Evolutionary conservation across 768 basidiomycete genomes (phyloP), one percentile per base, ranked within the genome.

Genomic region (Pulveroboletus sp.): DNA sequence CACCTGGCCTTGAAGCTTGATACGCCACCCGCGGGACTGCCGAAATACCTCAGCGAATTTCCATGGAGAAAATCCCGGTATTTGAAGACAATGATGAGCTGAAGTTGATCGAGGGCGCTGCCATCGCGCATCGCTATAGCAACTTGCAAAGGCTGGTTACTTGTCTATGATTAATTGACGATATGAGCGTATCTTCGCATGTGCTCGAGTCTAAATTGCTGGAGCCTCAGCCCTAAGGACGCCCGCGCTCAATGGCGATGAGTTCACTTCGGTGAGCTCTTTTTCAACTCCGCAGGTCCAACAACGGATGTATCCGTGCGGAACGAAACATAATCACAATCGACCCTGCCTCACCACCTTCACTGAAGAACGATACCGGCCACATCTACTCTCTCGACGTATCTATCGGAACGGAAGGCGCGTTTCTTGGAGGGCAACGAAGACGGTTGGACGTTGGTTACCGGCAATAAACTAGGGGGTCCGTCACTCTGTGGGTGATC

Each of bases 211-310:
- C 61, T 22, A 55, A 55, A 26, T 51, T 66, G 35, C 57, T 66
- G n/a, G 61, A 62, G n/a, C n/a, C n/a, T n/a, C n/a, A n/a, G n/a
- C n/a, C n/a, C n/a, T 27, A 62, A 60, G 24, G 41, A 54, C 9
- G 43, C 32, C 62, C 19, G 63, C 62, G 3, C 62, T 66, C 27
- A 52, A 65, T 1, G 66, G 63, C 66, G 68, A 31, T 66, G 65
- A 66, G 50, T 66, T 16, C 65, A 66, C 26, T 66, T 66, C 38
- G 59, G 51, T 9, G 65, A 67, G n/a, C n/a, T n/a, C n/a, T n/a
- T n/a, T n/a, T n/a, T n/a, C n/a, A n/a, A n/a, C n/a, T n/a, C n/a
- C n/a, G n/a, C n/a, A n/a, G n/a, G n/a, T n/a, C n/a, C n/a, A n/a
- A n/a, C n/a, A n/a, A n/a, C n/a, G n/a, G n/a, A n/a, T n/a, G n/a